Evolutionary conservation across 2,329 filamentous ascomycete genomes (phyloP).

Genomic region (Hortaea werneckii): DNA sequence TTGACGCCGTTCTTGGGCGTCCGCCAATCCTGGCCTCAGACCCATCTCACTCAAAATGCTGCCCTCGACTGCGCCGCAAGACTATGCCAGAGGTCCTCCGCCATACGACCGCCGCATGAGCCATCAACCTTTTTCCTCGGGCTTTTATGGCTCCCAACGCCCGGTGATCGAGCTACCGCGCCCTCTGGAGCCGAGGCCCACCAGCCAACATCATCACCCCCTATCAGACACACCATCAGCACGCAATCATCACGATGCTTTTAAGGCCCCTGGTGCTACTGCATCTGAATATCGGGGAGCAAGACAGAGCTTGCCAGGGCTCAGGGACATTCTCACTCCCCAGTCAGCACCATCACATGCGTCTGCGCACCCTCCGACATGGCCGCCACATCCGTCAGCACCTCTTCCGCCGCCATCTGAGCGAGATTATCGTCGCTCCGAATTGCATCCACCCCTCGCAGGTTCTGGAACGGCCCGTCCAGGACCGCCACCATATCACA

Average conservation of each 20-base stretch:
- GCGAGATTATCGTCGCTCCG: constrained; percentile 7
- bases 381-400: constrained; percentile 4
- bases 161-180: constrained; percentile 13
- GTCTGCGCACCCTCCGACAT: constrained; percentile 7
- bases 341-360: constrained; percentile 6
- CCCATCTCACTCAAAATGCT: background rate
- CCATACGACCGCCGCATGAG: background rate
- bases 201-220: constrained; percentile 9
- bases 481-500: constrained; percentile 4
- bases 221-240: constrained; percentile 8
- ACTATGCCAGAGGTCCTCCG: background rate
- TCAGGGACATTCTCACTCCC: constrained; percentile 22
- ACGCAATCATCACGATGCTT: constrained; percentile 11
- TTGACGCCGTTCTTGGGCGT: background rate
- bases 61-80: background rate
- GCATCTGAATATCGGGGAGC: constrained; percentile 13
- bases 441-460: constrained; percentile 14
- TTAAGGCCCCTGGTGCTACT: constrained; percentile 6
- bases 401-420: constrained; percentile 10
- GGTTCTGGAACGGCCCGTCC: constrained; percentile 10
- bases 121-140: background rate
- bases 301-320: constrained; percentile 18
- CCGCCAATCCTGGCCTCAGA: background rate
- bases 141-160: background rate
- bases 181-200: constrained; percentile 18